Base-by-base conservation (phyloP, 2,329 filamentous ascomycete species). In the Claviceps arundinis region DNA sequence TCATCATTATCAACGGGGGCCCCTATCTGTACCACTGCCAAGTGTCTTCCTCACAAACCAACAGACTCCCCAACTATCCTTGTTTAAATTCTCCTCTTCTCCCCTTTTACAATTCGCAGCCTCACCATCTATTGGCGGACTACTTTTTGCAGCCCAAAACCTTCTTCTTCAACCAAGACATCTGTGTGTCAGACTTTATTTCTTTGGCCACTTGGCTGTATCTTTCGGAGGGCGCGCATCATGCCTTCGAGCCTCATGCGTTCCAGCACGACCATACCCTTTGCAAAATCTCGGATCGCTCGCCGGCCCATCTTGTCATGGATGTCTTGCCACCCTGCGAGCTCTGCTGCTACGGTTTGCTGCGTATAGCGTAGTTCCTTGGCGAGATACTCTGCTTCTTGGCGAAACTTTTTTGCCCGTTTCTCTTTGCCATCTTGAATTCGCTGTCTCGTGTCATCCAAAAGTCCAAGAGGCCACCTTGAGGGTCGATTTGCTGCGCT, bases 321-420 rank as follows among this genome's bases (percentile, higher is more conserved):
- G 71, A 89, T 80, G 42, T 94, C 89, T 62, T 95, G 90, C 89
- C 93, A 98, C 16, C 87, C 89, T 0, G 93, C 93, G 52, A 98
- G 68, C 70, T 98, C 93, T 1, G 82, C 78, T 6, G 94, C 91
- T 24, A 97, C 91, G 14, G 91, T 89, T 66, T 94, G 88, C 69
- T 96, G 91, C 47, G 90, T 95, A 66, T 93, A 95, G 48, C 89
- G 74, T 52, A 98, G 72, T 67, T 98, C 93, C 50, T 81, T 81
- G 0, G 85, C 84, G n/a, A 95, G 68, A 44, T 81, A 78, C 19
- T 84, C 79, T 11, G 87, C 78, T 63, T 96, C 88, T 17, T 75
- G 68, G 56, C 84, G 79, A 22, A 80, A 81, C 56, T 83, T 82
- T 14, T 80, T 76, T 40, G 88, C 87, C 60, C 86, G 88, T 57